A percentile compares a stretch with the other conserved stretches of the same genome.
Conservation (phyloP, 2,329 filamentous ascomycete genomes). For the Beauveria scarabaeidicola region DNA sequence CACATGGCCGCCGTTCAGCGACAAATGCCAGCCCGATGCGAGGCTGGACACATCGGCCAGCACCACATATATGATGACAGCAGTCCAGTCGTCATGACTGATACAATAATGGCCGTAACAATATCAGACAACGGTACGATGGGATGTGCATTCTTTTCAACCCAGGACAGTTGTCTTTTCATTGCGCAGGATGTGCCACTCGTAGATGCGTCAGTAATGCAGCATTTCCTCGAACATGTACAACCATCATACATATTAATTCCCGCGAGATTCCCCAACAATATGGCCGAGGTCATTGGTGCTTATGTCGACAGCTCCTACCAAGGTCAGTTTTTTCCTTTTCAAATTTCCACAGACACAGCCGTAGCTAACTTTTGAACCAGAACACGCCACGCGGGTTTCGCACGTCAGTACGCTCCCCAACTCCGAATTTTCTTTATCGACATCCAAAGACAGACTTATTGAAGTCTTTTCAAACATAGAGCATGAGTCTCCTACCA, state of each 20-base stretch:
- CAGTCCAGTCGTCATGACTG: conserved; percentile 34
- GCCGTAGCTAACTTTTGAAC: background rate
- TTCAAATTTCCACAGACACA: background rate
- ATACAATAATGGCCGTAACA: conserved; percentile 74
- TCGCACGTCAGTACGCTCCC: background rate
- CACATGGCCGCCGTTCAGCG: too few relatives aligned
- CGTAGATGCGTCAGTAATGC: conserved; percentile 60
- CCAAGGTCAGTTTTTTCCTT: conserved; percentile 9
- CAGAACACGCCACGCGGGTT: background rate
- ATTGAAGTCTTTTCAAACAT: background rate
- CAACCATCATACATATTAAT: conserved; percentile 49
- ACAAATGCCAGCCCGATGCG: background rate
- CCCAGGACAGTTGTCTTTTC: conserved; percentile 59
- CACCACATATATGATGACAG: background rate
- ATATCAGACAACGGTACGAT: conserved; percentile 61
- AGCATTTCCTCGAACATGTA: conserved; percentile 47
- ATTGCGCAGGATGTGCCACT: conserved; percentile 69
- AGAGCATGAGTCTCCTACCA: background rate
- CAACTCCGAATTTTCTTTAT: background rate
- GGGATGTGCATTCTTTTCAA: conserved; percentile 78
- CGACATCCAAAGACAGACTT: background rate
- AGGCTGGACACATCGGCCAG: background rate
- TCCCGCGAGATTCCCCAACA: conserved; percentile 36
- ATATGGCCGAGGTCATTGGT: conserved; percentile 26
- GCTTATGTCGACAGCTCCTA: conserved; percentile 10